Conservation (phyloP, 1,284 basidiomycete species). For the Sanghuangporus sanghuang region DNA sequence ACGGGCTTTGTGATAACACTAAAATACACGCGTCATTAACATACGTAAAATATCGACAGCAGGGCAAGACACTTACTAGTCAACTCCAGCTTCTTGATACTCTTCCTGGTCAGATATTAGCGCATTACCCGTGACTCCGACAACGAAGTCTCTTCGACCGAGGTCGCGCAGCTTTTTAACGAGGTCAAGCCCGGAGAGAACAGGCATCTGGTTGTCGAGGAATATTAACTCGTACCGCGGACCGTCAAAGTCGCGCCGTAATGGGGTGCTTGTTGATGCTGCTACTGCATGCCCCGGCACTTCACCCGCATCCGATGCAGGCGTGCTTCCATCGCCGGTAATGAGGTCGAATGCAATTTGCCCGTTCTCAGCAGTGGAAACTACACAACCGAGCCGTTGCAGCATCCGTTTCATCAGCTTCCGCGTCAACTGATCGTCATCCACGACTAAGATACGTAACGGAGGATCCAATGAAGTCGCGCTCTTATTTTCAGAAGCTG, state of each 20-base stretch:
- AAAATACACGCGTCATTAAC: constrained; percentile 1
- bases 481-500: constrained; percentile 10
- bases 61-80: constrained; percentile 48
- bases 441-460: constrained; percentile 66
- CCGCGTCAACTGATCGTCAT: constrained; percentile 76
- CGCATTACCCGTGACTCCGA: constrained; percentile 54
- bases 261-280: neutral
- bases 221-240: constrained; percentile 66
- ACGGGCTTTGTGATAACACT: constrained; percentile 69
- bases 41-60: neutral
- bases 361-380: constrained; percentile 85
- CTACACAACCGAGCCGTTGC: constrained; percentile 70
- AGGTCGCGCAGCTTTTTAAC: constrained; percentile 61
- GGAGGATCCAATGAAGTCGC: constrained; percentile 33
- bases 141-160: constrained; percentile 69
- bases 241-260: constrained; percentile 7
- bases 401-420: constrained; percentile 81
- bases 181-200: constrained; percentile 73
- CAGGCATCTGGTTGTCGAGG: constrained; percentile 86
- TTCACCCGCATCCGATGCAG: constrained; percentile 26
- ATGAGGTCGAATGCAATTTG: constrained; percentile 47
- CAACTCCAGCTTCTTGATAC: constrained; percentile 26
- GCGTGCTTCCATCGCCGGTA: constrained; percentile 25
- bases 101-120: constrained; percentile 21
- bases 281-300: constrained; percentile 20